These are phyloP conservation scores for Rubia peregrina DNA, from an alignment of 305 asterid species.

Conservation along the genomic window DNA sequence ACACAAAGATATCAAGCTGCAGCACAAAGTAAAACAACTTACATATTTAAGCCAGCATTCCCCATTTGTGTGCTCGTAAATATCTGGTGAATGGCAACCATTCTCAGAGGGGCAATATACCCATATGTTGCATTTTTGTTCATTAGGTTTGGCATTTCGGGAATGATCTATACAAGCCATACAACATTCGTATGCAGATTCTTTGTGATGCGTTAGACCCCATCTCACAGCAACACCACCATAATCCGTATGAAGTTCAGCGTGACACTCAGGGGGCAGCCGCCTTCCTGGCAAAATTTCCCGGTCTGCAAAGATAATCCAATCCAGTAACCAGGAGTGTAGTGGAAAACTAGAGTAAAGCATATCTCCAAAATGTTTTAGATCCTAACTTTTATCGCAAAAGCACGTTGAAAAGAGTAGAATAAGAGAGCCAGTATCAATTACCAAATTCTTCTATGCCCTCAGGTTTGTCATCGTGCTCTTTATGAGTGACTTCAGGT, in stretches of 20 bases:
- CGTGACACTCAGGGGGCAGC: conserved; percentile 78
- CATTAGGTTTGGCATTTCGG: conserved; percentile 50
- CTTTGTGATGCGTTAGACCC: conserved; percentile 93
- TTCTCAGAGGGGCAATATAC: conserved; percentile 75
- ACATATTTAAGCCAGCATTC: conserved; percentile 97
- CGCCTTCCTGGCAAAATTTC: conserved; percentile 63
- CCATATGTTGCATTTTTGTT: conserved; percentile 72
- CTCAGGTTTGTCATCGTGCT: conserved; percentile 76
- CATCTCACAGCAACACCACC: conserved; percentile 80
- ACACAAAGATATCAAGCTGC: background rate
- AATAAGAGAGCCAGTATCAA: background rate
- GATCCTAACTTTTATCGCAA: conserved; percentile 1
- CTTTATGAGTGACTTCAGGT: conserved; percentile 43
- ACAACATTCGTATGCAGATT: conserved; percentile 87
- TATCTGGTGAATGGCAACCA: conserved; percentile 84
- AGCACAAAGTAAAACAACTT: conserved; percentile 19
- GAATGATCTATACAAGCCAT: conserved; percentile 86
- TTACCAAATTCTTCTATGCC: conserved; percentile 78
- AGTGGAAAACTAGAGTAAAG: background rate
- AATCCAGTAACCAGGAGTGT: background rate
- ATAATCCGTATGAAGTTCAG: conserved; percentile 78
- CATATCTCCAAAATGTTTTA: conserved; percentile 2
- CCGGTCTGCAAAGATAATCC: conserved; percentile 37
- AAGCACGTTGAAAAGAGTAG: background rate
- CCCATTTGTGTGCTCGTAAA: conserved; percentile 61